These are phyloP conservation scores for Toxicodendron radicans DNA, from an alignment of 345 rosid species.

Conservation along the genomic window DNA sequence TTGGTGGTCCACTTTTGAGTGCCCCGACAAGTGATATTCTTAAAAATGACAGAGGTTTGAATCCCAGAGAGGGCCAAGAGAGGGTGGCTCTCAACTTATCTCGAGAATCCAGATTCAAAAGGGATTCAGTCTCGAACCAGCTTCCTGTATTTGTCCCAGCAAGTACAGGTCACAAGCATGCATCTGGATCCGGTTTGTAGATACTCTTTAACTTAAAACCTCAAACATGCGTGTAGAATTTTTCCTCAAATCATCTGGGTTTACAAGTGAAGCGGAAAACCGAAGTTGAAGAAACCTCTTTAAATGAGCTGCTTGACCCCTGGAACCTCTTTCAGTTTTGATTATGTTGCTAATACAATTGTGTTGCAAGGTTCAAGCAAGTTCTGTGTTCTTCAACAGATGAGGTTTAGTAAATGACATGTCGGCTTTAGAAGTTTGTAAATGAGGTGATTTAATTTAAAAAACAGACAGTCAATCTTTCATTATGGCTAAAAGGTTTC, in stretches of 20 bases:
- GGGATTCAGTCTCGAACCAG: slow-evolving; percentile 85
- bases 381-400: slow-evolving; percentile 18
- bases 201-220: neutral
- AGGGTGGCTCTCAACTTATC: slow-evolving; percentile 59
- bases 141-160: slow-evolving; percentile 90
- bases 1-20: slow-evolving; percentile 85
- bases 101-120: slow-evolving; percentile 79
- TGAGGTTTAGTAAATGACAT: neutral
- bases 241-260: slow-evolving; percentile 5
- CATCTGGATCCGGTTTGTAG: slow-evolving; percentile 50
- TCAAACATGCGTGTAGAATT: slow-evolving; percentile 8
- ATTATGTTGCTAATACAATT: slow-evolving; percentile 11
- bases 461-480: too few species aligned
- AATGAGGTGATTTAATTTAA: slow-evolving; percentile 7
- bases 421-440: slow-evolving; percentile 16
- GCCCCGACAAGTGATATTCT: slow-evolving; percentile 54
- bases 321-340: slow-evolving; percentile 26
- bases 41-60: slow-evolving; percentile 52
- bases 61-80: slow-evolving; percentile 57
- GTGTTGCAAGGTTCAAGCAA: slow-evolving; percentile 34
- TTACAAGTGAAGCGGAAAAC: neutral
- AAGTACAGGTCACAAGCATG: slow-evolving; percentile 40
- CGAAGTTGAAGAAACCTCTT: slow-evolving; percentile 26
- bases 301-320: slow-evolving; percentile 20
- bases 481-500: neutral